Base-by-base conservation (phyloP, 202 grass and related monocot species). In the Panicum hallii region DNA sequence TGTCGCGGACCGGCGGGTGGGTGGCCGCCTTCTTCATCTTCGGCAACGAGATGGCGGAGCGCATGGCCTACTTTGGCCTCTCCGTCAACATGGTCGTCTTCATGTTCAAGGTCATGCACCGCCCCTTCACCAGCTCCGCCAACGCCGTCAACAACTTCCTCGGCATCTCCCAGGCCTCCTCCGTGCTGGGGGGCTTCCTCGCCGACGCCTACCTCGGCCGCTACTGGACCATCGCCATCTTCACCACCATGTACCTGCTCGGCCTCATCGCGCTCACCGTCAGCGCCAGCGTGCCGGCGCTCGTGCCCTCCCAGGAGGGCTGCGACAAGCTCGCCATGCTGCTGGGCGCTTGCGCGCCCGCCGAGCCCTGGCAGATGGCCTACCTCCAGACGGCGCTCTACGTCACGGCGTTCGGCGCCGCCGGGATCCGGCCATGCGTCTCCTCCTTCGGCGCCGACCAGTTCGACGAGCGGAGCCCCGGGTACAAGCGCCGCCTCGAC, bases 391-490 rank as follows among this genome's bases (percentile, higher is more conserved):
- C 87, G 7, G 95, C 92, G 63, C 95, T 98, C 26, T 97, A 97
- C 76, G 63, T 90, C 2, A 91, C 95, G 5, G 91, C 84, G 26
- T 65, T 95, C 55, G 95, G 95, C 57, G 92, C 95, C 0, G 93
- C 95, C 0, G 95, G 95, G 53, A 98, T 98, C 88, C 88, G 95
- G 12, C 95, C 95, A 0, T 98, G 95, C 54, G 95, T 98, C 17
- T 95, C 95, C 0, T 93, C 95, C 1, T 98, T 98, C 36, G 93
- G 95, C 16, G 95, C 95, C 20, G 95, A 98, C 84, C 95, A 98
- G 88, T 95, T 98, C 77, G 93, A 98, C 34, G 95, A 98, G 86
- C 89, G 66, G 34, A 68, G 71, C 7, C 45, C 32, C 0, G n/a
- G n/a, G 30, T 98, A 98, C 83, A 93, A 87, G 85, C 66, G 77